These are phyloP conservation scores for Boechera stricta DNA, from an alignment of 345 rosid genomes.

Conservation along the genomic window DNA sequence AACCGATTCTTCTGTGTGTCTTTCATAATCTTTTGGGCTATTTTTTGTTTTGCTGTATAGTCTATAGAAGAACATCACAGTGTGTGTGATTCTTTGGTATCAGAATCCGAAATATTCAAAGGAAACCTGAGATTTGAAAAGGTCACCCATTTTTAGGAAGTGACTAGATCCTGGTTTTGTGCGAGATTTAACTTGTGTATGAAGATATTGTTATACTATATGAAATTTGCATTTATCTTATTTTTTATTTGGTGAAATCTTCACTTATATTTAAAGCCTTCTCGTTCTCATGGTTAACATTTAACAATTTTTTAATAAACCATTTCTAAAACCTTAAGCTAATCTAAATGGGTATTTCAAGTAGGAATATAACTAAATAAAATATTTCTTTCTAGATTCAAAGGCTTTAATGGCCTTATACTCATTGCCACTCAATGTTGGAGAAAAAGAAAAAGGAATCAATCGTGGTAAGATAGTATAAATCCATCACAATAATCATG, in stretches of 20 bases:
- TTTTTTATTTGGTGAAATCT: not conserved
- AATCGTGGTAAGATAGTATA: slow-evolving; percentile 6
- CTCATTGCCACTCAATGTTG: slow-evolving; percentile 28
- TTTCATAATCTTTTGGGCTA: not conserved
- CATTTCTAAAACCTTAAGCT: not conserved
- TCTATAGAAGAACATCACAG: slow-evolving; percentile 28
- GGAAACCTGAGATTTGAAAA: slow-evolving; percentile 40
- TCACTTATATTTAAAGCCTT: not conserved
- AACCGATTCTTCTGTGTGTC: slow-evolving; percentile 18
- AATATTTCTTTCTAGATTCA: not conserved
- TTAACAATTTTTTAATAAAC: not conserved
- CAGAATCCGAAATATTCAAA: slow-evolving; percentile 34
- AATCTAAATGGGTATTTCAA: not conserved
- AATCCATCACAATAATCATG: slow-evolving; percentile 45
- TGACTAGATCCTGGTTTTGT: slow-evolving; percentile 49
- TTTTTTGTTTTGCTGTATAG: slow-evolving; percentile 22
- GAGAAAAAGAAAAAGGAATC: slow-evolving; percentile 11
- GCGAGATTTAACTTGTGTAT: slow-evolving; percentile 41
- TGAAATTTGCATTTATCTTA: slow-evolving; percentile 15
- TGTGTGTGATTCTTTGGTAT: slow-evolving; percentile 35
- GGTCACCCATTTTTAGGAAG: slow-evolving; percentile 40
- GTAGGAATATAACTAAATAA: not conserved
- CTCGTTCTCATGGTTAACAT: slow-evolving; percentile 3
- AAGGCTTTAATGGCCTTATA: slow-evolving; percentile 1
- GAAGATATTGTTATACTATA: slow-evolving; percentile 31